These are phyloP conservation scores for Massariosphaeria phaeospora DNA, from an alignment of 495 filamentous ascomycete species.

Conservation along the genomic window DNA sequence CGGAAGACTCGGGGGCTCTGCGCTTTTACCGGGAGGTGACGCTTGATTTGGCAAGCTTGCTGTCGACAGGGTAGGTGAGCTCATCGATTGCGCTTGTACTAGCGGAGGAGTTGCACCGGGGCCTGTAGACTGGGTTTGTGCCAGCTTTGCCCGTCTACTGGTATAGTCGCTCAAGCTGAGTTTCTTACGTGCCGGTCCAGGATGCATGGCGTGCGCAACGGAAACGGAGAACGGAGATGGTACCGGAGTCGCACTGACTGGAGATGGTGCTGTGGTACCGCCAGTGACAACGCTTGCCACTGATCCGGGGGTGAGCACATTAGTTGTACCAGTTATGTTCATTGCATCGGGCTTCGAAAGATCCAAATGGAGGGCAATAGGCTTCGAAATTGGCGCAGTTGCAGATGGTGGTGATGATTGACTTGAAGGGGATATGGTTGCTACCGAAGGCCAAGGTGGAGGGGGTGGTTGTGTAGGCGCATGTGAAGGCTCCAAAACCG, in stretches of 20 bases:
- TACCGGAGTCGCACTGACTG: slow-evolving; percentile 44
- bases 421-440: background rate
- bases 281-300: slow-evolving; percentile 18
- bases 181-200: slow-evolving; percentile 62
- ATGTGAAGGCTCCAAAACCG: slow-evolving; percentile 16
- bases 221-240: slow-evolving; percentile 43
- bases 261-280: slow-evolving; percentile 48
- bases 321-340: slow-evolving; percentile 43
- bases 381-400: slow-evolving; percentile 5
- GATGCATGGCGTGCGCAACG: slow-evolving; percentile 43
- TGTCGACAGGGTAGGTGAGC: slow-evolving; percentile 17
- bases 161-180: slow-evolving; percentile 73
- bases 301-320: slow-evolving; percentile 36
- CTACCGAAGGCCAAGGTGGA: slow-evolving; percentile 28
- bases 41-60: slow-evolving; percentile 15
- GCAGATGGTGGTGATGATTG: background rate
- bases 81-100: slow-evolving; percentile 2
- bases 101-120: background rate
- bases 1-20: background rate
- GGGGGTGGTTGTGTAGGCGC: slow-evolving; percentile 32
- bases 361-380: slow-evolving; percentile 22
- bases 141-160: slow-evolving; percentile 45
- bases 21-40: slow-evolving; percentile 4
- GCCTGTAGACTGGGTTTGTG: slow-evolving; percentile 3
- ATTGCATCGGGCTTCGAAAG: slow-evolving; percentile 31